Evolutionary conservation across 768 basidiomycete species (phyloP).

Genomic region (Tulasnella sp.): DNA sequence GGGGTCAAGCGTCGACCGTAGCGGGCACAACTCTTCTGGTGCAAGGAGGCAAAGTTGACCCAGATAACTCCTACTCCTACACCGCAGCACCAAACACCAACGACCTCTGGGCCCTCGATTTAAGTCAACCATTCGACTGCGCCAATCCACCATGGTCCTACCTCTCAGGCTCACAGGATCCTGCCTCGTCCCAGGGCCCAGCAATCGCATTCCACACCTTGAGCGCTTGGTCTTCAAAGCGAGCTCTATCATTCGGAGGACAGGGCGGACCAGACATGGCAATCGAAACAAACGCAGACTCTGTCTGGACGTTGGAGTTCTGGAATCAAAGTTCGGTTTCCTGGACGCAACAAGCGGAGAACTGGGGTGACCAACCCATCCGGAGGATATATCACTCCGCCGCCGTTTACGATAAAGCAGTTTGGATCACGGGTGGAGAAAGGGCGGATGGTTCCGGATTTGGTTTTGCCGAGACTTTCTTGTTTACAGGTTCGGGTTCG

Average conservation of each 20-base stretch:
- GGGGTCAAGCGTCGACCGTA: slow-evolving; percentile 76
- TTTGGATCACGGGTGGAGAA: slow-evolving; percentile 80
- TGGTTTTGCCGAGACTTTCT: slow-evolving; percentile 65
- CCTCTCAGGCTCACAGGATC: slow-evolving; percentile 53
- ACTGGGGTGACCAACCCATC: slow-evolving; percentile 69
- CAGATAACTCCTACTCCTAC: slow-evolving; percentile 69
- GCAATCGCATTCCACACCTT: slow-evolving; percentile 79
- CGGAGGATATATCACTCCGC: slow-evolving; percentile 77
- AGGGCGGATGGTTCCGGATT: slow-evolving; percentile 75
- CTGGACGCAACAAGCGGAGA: slow-evolving; percentile 56
- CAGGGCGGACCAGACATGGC: slow-evolving; percentile 61
- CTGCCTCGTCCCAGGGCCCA: slow-evolving; percentile 57
- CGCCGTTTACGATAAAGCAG: slow-evolving; percentile 51
- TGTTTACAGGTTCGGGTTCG: slow-evolving; percentile 51
- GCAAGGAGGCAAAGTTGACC: slow-evolving; percentile 81
- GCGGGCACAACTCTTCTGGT: slow-evolving; percentile 65
- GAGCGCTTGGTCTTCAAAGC: slow-evolving; percentile 61
- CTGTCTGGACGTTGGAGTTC: slow-evolving; percentile 56
- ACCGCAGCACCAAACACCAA: slow-evolving; percentile 70
- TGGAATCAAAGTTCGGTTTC: slow-evolving; percentile 39
- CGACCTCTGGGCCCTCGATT: slow-evolving; percentile 71
- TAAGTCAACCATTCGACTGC: slow-evolving; percentile 61
- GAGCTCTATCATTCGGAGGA: slow-evolving; percentile 74
- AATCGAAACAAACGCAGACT: slow-evolving; percentile 60
- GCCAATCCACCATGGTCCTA: slow-evolving; percentile 71